Evolutionary conservation across 805 yeast genomes (phyloP), one percentile per base, ranked within the genome.

Genomic region (Candida ascalaphidarum): DNA sequence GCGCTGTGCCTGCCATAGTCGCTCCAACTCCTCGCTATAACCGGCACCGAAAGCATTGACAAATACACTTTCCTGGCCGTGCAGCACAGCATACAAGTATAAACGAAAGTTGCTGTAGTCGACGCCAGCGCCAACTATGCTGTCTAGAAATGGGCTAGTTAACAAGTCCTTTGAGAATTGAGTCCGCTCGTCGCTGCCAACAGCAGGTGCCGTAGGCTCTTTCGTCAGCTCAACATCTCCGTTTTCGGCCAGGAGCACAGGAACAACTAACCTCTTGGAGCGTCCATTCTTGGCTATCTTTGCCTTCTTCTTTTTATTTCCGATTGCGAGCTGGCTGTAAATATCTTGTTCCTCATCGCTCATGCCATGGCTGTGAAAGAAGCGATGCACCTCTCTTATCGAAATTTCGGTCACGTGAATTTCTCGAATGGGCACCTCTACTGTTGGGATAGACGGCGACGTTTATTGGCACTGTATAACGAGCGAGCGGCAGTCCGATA

Each of bases 271-370:
- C n/a, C n/a, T n/a, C n/a, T n/a, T n/a, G n/a, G n/a, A n/a, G n/a
- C n/a, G n/a, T n/a, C n/a, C n/a, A n/a, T n/a, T 19, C 16, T 18
- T 26, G 27, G 25, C 25, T 17, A 24, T 27, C 22, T 16, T 29
- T 24, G 27, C 27, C 24, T 17, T 14, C 33, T 29, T 30, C 20
- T 11, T 23, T 13, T 24, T 17, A 10, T 28, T 29, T 11, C 32
- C 25, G 9, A 35, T 30, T 4, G 31, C 25, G 14, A 41, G 30
- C 27, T 34, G n/a, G 14, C 34, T 35, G 15, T 40, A 37, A 4
- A 37, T 40, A 23, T 40, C 44, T 8, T 34, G 43, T 11, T 37
- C 39, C 18, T 32, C 39, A 9, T 37, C 41, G 11, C 31, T n/a
- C n/a, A n/a, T n/a, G n/a, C n/a, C n/a, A n/a, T n/a, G n/a, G n/a